Evolutionary conservation across 176 grass and related monocot species (phyloP).

Genomic region (Oryza meyeriana): DNA sequence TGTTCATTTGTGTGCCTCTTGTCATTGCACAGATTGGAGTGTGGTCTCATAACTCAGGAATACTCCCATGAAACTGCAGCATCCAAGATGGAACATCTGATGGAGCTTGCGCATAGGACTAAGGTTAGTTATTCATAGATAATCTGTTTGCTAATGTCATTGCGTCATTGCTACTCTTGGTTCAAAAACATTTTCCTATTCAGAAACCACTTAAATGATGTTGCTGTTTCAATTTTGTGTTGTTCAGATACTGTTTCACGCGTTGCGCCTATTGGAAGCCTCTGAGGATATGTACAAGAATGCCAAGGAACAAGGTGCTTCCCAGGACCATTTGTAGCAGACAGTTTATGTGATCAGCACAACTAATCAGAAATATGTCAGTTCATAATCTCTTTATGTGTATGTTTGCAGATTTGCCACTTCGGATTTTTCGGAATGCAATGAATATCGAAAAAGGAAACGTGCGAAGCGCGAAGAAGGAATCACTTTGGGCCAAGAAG

Average conservation of each 20-base stretch:
- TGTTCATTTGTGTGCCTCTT: background rate
- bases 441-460: slow-evolving; percentile 46
- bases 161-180: background rate
- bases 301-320: background rate
- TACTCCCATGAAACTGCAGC: slow-evolving; percentile 32
- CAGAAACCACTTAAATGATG: background rate
- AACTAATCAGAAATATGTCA: background rate
- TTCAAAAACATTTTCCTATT: background rate
- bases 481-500: slow-evolving; percentile 64
- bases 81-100: slow-evolving; percentile 47
- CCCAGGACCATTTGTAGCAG: background rate
- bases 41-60: slow-evolving; percentile 16
- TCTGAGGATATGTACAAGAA: slow-evolving; percentile 15
- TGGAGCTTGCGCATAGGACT: slow-evolving; percentile 37
- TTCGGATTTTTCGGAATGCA: background rate
- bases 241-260: slow-evolving; percentile 41
- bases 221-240: slow-evolving; percentile 18
- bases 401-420: background rate
- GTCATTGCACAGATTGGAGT: slow-evolving; percentile 39
- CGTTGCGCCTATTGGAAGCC: background rate
- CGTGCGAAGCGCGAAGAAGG: slow-evolving; percentile 46
- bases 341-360: background rate
- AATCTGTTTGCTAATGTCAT: background rate
- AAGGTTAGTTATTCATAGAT: slow-evolving; percentile 34
- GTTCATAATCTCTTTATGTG: background rate